Evolutionary conservation across 2,329 filamentous ascomycete species (phyloP), one percentile per base, ranked within the genome.

Genomic region (Aureobasidium vineae): DNA sequence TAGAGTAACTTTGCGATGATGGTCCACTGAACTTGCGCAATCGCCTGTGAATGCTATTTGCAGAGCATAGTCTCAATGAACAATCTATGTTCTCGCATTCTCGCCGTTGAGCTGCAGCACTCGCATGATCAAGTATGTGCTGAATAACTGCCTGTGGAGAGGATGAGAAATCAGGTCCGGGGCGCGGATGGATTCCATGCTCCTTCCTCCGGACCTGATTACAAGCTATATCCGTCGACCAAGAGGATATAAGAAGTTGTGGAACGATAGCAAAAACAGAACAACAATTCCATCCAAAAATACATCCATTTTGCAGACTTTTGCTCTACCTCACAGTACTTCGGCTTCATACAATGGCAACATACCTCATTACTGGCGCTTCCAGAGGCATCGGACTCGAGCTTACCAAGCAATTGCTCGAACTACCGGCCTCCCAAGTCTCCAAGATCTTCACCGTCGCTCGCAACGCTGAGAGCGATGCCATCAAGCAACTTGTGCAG

Each of bases 391-490:
- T 79, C 11, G 77, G 77, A 41, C 71, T 77, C 31, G 76, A 75
- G 50, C 71, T 77, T 31, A 73, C 73, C 26, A 71, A 71, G 21
- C 70, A 76, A 50, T 73, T 79, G 21, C 69, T 72, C 7, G 67
- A 72, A 71, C 59, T 70, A 63, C 71, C 69, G 73, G 61, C 47
- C 70, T 68, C 74, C 0, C 69, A 79, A 8, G 69, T 72, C 56
- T 77, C 77, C 70, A 78, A 73, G 11, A 73, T 81, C 52, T 71
- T 81, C 47, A 78, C 76, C 26, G 69, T 80, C 28, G 78, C 79
- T 40, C 77, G 80, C 64, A 72, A 75, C 23, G 3, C 10, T 1
- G 72, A 77, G 28, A 72, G 76, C 13, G 67, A 74, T 1, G 72
- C 66, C n/a, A 68, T 83, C 3, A 69, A 76, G 5, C 71, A 78